These are phyloP conservation scores for Gracilaria caudata DNA, from an alignment of 23 red algal genomes.

Conservation along the genomic window DNA sequence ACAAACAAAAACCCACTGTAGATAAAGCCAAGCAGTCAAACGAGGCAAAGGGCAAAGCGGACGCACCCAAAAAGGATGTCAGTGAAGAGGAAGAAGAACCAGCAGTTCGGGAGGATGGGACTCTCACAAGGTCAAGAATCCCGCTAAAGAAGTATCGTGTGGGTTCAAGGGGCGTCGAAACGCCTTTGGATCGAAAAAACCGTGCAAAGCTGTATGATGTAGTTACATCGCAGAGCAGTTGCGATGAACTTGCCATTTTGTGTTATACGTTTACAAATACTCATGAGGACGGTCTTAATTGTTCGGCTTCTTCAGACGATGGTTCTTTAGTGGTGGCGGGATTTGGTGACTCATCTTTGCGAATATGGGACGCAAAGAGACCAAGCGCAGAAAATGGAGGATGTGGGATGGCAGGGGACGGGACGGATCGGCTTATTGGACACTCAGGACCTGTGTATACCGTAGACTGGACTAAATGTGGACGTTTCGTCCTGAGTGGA, in stretches of 20 bases:
- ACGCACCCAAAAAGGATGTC: slow-evolving; percentile 14
- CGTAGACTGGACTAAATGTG: slow-evolving; percentile 74
- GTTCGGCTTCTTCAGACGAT: slow-evolving; percentile 73
- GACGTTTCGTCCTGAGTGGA: slow-evolving; percentile 67
- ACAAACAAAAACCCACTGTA: slow-evolving; percentile 22
- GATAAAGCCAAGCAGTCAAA: slow-evolving; percentile 32
- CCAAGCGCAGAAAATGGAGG: slow-evolving; percentile 21
- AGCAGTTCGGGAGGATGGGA: slow-evolving; percentile 57
- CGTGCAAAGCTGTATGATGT: slow-evolving; percentile 44
- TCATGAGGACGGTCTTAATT: slow-evolving; percentile 73
- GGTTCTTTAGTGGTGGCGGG: slow-evolving; percentile 80
- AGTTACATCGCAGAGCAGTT: slow-evolving; percentile 10
- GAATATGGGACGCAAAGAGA: slow-evolving; percentile 79
- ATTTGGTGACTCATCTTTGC: slow-evolving; percentile 87
- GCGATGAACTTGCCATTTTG: slow-evolving; percentile 68
- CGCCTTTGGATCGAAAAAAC: slow-evolving; percentile 53
- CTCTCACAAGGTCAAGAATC: slow-evolving; percentile 41
- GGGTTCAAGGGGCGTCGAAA: slow-evolving; percentile 76
- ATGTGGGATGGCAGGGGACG: neutral
- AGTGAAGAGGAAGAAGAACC: slow-evolving; percentile 66
- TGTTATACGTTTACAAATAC: slow-evolving; percentile 93
- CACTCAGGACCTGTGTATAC: slow-evolving; percentile 89
- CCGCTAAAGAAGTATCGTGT: slow-evolving; percentile 52
- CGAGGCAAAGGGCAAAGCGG: slow-evolving; percentile 41
- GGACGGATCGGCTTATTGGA: slow-evolving; percentile 70